Conservation (phyloP, 2,329 filamentous ascomycete genomes). For the Paracorniculantispora psalliotae region DNA sequence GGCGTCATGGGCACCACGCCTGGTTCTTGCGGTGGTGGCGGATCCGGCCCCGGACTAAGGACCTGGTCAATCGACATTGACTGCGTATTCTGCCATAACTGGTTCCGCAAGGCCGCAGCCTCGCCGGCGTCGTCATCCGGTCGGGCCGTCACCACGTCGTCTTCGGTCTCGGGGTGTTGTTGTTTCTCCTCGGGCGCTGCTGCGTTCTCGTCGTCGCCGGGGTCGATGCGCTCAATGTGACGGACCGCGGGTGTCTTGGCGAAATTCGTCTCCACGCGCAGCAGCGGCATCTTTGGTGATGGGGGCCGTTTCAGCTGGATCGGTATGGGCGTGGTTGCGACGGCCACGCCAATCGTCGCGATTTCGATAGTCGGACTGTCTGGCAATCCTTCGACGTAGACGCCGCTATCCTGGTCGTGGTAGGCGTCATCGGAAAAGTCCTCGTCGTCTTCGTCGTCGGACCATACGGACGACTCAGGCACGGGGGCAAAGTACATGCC, state of each 20-base stretch:
- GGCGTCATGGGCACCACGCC: constrained; percentile 46
- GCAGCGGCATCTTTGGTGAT: constrained; percentile 19
- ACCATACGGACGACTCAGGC: background rate
- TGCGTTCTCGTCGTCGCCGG: background rate
- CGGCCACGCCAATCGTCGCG: background rate
- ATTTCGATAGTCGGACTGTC: constrained; percentile 1
- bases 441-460: constrained; percentile 15
- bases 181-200: background rate
- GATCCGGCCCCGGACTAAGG: constrained; percentile 24
- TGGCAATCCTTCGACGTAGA: background rate
- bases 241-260: constrained; percentile 15
- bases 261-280: constrained; percentile 44
- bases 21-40: background rate
- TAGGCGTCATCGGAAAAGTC: background rate
- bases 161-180: constrained; percentile 11
- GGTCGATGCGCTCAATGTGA: background rate
- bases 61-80: constrained; percentile 41
- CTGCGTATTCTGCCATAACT: constrained; percentile 19
- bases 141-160: background rate
- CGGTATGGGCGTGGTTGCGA: background rate
- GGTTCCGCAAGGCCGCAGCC: constrained; percentile 34
- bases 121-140: constrained; percentile 29
- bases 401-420: constrained; percentile 1
- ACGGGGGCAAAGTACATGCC: constrained; percentile 22
- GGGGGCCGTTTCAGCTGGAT: background rate